Evolutionary conservation across 2,329 filamentous ascomycete genomes (phyloP), one percentile per base, ranked within the genome.

Genomic region (Orbilia quercus): DNA sequence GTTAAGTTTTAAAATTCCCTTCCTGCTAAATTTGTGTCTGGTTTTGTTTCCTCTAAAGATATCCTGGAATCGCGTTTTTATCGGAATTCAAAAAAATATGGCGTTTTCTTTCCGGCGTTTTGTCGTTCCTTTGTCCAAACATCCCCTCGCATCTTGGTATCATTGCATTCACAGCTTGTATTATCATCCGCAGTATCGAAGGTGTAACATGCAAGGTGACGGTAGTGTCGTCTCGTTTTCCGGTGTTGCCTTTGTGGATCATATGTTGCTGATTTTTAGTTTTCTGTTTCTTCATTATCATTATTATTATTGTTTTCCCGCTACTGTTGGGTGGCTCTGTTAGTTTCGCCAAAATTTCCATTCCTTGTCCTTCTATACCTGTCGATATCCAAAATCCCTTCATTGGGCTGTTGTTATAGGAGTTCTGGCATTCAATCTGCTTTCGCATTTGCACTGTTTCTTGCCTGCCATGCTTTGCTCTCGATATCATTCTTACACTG

Each of bases 21-120:
- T 25, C 36, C n/a, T n/a, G n/a, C n/a, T n/a, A n/a, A n/a, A 40
- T 38, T 18, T 28, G 28, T 50, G 50, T 51, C 57, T 23, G 20
- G 12, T 51, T 51, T 2, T 63, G n/a, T n/a, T 54, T 64, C n/a
- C 47, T 44, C 9, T 9, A 31, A 59, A 67, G 63, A 67, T 67
- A 67, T 67, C 63, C 63, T 67, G 63, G 63, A 66, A 58, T 67
- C 48, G 53, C 48, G 51, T 67, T 50, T 48, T 58, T 44, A n/a
- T 51, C 50, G 44, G 31, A 40, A 48, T 58, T 57, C 42, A 57
- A 54, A 60, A 54, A 60, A 59, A 65, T 55, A 31, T 23, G 53
- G 53, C 45, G 63, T 59, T 59, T 31, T 31, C 4, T 31, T 31
- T 25, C 28, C 34, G 53, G 63, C n/a, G 63, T 67, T 20, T 60